Percentiles rank a stretch among this genome's conserved stretches.
Conservation (phyloP, 768 basidiomycete species). For the Coprinopsis strossmayeri region DNA sequence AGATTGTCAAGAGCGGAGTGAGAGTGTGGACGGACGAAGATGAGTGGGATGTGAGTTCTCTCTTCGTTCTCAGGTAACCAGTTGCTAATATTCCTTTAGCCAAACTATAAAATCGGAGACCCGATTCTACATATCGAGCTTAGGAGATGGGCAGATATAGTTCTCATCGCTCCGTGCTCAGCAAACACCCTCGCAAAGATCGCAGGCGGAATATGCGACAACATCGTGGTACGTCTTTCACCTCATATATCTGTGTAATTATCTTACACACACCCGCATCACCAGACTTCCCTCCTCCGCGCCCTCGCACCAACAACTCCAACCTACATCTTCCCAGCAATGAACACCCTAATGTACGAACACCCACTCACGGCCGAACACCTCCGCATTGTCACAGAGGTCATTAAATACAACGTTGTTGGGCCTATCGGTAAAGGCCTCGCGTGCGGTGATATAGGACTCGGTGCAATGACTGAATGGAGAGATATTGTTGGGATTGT, state of each 20-base stretch:
- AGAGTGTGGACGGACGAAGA: constrained; percentile 86
- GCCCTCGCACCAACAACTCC: constrained; percentile 80
- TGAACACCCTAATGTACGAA: constrained; percentile 98
- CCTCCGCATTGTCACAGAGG: constrained; percentile 63
- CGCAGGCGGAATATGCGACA: constrained; percentile 83
- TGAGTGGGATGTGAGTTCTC: constrained; percentile 77
- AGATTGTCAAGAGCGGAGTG: constrained; percentile 45
- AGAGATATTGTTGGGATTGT: constrained; percentile 75
- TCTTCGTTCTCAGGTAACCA: neutral
- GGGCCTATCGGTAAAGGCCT: constrained; percentile 86
- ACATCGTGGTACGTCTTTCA: too few species aligned
- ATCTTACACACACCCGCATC: too few species aligned
- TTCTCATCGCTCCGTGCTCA: constrained; percentile 91
- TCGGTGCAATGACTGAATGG: constrained; percentile 98
- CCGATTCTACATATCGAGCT: constrained; percentile 97
- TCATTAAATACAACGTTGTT: constrained; percentile 72
- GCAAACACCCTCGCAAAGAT: constrained; percentile 97
- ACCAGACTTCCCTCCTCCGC: constrained; percentile 78
- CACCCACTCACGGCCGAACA: constrained; percentile 90
- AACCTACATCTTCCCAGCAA: constrained; percentile 91
- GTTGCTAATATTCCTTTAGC: constrained; percentile 32
- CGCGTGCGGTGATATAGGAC: constrained; percentile 90
- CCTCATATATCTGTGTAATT: too few species aligned
- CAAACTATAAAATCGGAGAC: constrained; percentile 71
- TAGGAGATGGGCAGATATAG: constrained; percentile 89